phyloP scores from a whole-genome alignment of 2,329 filamentous ascomycete genomes.

The Cladosporium sp. region DNA sequence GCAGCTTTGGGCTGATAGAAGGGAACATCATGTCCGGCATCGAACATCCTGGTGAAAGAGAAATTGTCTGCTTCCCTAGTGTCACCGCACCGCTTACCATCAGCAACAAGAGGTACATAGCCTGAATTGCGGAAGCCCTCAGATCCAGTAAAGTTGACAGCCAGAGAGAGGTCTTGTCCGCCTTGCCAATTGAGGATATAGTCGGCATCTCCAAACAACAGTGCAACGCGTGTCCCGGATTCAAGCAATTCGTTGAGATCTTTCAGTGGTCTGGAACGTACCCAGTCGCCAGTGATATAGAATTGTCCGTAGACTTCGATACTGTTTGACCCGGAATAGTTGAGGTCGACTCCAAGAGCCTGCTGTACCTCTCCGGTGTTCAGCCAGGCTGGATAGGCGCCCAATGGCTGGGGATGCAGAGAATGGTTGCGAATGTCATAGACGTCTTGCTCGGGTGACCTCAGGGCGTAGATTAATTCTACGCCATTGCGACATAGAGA shows the following conservation, averaged over 20 bases:
- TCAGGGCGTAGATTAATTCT: background rate
- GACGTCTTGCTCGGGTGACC: slow-evolving; percentile 20
- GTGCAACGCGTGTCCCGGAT: slow-evolving; percentile 57
- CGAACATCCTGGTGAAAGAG: slow-evolving; percentile 53
- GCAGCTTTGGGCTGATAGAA: slow-evolving; percentile 54
- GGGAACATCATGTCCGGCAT: slow-evolving; percentile 52
- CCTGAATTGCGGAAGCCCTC: slow-evolving; percentile 47
- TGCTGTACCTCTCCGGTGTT: slow-evolving; percentile 57
- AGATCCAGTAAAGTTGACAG: slow-evolving; percentile 43
- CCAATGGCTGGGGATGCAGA: slow-evolving; percentile 57
- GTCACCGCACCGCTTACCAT: slow-evolving; percentile 52
- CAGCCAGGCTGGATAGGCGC: slow-evolving; percentile 52
- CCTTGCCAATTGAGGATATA: slow-evolving; percentile 52
- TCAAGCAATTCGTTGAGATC: slow-evolving; percentile 45
- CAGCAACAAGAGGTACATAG: slow-evolving; percentile 52
- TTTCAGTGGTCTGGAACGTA: slow-evolving; percentile 41
- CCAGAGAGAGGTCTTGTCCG: slow-evolving; percentile 55
- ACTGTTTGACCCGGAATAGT: slow-evolving; percentile 51
- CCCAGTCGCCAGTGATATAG: slow-evolving; percentile 45
- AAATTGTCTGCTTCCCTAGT: slow-evolving; percentile 54
- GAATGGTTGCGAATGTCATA: slow-evolving; percentile 56
- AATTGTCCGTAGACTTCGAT: slow-evolving; percentile 45
- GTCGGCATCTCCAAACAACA: slow-evolving; percentile 64
- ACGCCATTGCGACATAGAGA: background rate
- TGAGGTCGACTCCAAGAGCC: slow-evolving; percentile 59